Evolutionary conservation across 306 rosid species (phyloP).

Genomic region (Hippophae gyantsensis): DNA sequence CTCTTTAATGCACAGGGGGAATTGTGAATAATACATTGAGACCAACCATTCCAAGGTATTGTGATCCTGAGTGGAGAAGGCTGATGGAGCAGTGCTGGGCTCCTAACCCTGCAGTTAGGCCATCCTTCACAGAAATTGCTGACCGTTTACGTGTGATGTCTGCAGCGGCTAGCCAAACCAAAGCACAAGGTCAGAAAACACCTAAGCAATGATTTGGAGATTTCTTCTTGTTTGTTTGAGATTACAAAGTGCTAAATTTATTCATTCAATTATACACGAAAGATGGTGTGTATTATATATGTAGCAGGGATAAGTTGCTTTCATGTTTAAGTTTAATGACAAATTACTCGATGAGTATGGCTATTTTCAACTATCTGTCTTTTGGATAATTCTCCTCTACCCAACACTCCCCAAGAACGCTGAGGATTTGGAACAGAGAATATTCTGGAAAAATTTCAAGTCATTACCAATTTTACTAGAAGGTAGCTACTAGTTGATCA

Average conservation of each 20-base stretch:
- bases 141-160: constrained; percentile 68
- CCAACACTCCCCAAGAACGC: too few relatives aligned
- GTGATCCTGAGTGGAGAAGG: constrained; percentile 71
- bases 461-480: too few relatives aligned
- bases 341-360: too few relatives aligned
- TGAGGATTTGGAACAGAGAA: too few relatives aligned
- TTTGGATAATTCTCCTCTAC: too few relatives aligned
- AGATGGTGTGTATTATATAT: not conserved
- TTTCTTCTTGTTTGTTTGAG: not conserved
- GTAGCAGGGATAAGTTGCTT: not conserved
- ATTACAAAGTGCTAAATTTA: not conserved
- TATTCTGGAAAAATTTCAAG: too few relatives aligned
- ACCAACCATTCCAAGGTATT: constrained; percentile 51
- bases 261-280: not conserved
- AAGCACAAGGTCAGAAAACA: constrained; percentile 24
- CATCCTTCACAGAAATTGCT: constrained; percentile 78
- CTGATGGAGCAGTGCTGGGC: constrained; percentile 94
- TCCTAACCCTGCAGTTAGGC: constrained; percentile 64
- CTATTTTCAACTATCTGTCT: too few relatives aligned
- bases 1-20: constrained; percentile 57
- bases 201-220: not conserved
- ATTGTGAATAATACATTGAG: constrained; percentile 75
- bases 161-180: constrained; percentile 41
- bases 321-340: not conserved
- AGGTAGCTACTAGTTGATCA: too few relatives aligned